These are phyloP conservation scores for Pseudozyma tsukubaensis DNA, from an alignment of 1,284 basidiomycete genomes.

Conservation along the genomic window DNA sequence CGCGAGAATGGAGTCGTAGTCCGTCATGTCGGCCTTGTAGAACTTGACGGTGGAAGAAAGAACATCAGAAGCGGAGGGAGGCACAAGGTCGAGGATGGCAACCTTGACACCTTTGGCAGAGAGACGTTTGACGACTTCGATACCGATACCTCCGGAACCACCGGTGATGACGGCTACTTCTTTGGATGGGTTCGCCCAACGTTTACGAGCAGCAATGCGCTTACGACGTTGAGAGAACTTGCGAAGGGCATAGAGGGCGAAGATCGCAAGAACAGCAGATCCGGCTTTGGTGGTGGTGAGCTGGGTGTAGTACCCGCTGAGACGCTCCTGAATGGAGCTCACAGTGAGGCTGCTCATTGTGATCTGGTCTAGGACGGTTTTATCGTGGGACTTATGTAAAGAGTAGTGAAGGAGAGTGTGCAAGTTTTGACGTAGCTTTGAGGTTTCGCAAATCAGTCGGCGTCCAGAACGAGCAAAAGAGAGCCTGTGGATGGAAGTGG, in stretches of 20 bases:
- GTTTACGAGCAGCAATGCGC: conserved; percentile 34
- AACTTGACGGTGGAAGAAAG: conserved; percentile 27
- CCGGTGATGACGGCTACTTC: conserved; percentile 67
- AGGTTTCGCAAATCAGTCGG: no score
- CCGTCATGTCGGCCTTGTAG: conserved; percentile 63
- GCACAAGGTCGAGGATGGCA: conserved; percentile 64
- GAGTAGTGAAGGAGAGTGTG: background rate
- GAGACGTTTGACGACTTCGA: conserved; percentile 53
- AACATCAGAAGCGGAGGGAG: conserved; percentile 29
- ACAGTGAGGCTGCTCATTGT: conserved; percentile 32
- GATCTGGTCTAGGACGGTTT: no score
- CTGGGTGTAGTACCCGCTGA: conserved; percentile 27
- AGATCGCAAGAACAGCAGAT: conserved; percentile 22
- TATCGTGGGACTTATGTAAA: background rate
- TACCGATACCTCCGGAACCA: conserved; percentile 66
- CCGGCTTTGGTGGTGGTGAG: conserved; percentile 34
- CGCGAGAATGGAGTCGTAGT: conserved; percentile 47
- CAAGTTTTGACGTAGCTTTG: background rate
- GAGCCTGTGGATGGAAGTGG: no score
- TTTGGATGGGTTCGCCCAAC: conserved; percentile 52
- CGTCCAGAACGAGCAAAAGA: no score
- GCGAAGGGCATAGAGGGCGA: conserved; percentile 30
- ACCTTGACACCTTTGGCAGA: conserved; percentile 52
- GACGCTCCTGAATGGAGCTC: conserved; percentile 22
- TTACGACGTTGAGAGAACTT: conserved; percentile 24